Evolutionary conservation across 2,329 filamentous ascomycete species (phyloP).

Genomic region (Pyrenophora tritici-repentis): DNA sequence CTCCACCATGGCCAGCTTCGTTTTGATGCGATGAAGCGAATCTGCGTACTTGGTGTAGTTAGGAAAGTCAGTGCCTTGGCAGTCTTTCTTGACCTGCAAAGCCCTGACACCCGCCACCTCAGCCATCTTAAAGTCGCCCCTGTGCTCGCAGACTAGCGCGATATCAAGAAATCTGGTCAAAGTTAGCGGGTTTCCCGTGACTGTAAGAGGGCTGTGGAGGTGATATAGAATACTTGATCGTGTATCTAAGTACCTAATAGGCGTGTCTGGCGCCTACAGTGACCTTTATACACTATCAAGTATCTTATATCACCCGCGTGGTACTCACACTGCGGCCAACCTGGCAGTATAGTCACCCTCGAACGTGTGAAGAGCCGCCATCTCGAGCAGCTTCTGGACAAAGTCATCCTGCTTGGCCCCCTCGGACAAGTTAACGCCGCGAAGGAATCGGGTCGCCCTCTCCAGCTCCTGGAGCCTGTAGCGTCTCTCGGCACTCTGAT

Average conservation of each 20-base stretch:
- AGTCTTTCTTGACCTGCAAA: conserved; percentile 33
- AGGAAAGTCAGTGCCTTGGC: conserved; percentile 36
- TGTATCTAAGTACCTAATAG: too few relatives aligned
- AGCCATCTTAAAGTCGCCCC: conserved; percentile 29
- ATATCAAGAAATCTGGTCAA: conserved; percentile 37
- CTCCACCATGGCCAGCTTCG: conserved; percentile 2
- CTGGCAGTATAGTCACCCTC: conserved; percentile 33
- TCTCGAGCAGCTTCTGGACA: conserved; percentile 30
- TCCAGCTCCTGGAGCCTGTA: conserved; percentile 44
- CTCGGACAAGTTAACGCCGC: conserved; percentile 19
- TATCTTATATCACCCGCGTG: too few relatives aligned
- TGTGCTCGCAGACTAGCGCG: conserved; percentile 37
- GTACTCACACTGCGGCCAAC: conserved; percentile 35
- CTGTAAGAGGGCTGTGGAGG: not conserved
- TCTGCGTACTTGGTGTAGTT: conserved; percentile 29
- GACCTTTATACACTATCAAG: too few relatives aligned
- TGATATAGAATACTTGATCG: too few relatives aligned
- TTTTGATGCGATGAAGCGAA: conserved; percentile 29
- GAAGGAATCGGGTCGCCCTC: conserved; percentile 26
- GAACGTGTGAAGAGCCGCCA: conserved; percentile 33
- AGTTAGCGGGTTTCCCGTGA: conserved; percentile 4
- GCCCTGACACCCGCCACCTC: conserved; percentile 29
- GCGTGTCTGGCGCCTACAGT: too few relatives aligned
- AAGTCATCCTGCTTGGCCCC: conserved; percentile 22
- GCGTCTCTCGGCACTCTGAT: conserved; percentile 37